phyloP scores from a whole-genome alignment of 1,284 basidiomycete genomes.

The Ustilago cynodontis region DNA sequence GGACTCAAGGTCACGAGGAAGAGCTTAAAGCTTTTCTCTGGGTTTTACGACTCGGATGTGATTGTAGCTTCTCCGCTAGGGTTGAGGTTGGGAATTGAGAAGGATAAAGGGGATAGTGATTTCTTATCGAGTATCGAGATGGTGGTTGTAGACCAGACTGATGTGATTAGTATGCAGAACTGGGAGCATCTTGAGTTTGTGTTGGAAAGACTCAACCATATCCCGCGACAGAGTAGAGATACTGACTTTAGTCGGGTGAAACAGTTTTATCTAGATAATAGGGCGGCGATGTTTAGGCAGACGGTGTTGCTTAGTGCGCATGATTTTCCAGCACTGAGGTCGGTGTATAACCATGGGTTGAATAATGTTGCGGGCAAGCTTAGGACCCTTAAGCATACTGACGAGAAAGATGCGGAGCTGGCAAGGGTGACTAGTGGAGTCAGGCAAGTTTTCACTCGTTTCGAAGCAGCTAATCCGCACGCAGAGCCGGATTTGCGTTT shows the following conservation, averaged over 20 bases:
- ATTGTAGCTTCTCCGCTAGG: constrained; percentile 94
- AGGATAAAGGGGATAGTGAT: constrained; percentile 82
- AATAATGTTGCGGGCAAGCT: constrained; percentile 88
- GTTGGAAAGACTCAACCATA: constrained; percentile 83
- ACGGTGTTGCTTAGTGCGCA: constrained; percentile 88
- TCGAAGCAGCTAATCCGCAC: constrained; percentile 79
- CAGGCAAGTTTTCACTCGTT: constrained; percentile 78
- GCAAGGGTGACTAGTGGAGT: constrained; percentile 48
- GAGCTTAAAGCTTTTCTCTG: constrained; percentile 85
- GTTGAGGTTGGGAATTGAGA: constrained; percentile 90
- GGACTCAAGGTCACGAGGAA: constrained; percentile 94
- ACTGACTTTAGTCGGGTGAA: constrained; percentile 97
- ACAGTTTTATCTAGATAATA: constrained; percentile 94
- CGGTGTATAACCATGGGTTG: constrained; percentile 80
- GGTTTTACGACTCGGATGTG: constrained; percentile 90
- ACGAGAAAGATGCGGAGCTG: constrained; percentile 38
- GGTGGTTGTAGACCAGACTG: constrained; percentile 90
- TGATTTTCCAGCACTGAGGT: constrained; percentile 88
- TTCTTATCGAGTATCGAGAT: constrained; percentile 94
- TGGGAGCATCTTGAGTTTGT: constrained; percentile 98
- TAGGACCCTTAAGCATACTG: constrained; percentile 27
- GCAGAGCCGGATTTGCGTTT: constrained; percentile 90
- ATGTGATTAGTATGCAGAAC: constrained; percentile 96
- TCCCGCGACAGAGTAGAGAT: constrained; percentile 91
- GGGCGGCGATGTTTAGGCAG: constrained; percentile 83